phyloP scores from a whole-genome alignment of 768 basidiomycete genomes.

The Postia placenta region DNA sequence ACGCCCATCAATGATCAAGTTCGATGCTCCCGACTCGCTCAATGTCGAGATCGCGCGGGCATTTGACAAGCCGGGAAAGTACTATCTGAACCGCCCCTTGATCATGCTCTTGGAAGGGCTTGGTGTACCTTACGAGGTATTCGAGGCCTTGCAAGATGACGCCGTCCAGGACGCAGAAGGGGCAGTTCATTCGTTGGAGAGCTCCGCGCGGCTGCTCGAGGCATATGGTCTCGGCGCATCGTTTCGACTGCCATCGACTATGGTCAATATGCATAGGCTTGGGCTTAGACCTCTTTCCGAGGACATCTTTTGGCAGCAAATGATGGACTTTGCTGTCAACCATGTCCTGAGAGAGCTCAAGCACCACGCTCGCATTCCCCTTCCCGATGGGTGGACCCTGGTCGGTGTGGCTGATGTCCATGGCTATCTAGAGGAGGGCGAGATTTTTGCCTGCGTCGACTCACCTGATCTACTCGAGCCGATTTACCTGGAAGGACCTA shows the following conservation, averaged over 20 bases:
- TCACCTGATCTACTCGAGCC: constrained; percentile 28
- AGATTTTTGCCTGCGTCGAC: constrained; percentile 60
- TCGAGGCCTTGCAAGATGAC: constrained; percentile 44
- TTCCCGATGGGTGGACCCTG: constrained; percentile 57
- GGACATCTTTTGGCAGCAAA: constrained; percentile 44
- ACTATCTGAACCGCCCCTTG: constrained; percentile 55
- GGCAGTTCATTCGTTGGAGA: constrained; percentile 35
- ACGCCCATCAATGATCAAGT: constrained; percentile 65
- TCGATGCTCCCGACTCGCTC: constrained; percentile 39
- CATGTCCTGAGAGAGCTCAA: constrained; percentile 66
- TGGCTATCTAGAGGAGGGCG: constrained; percentile 39
- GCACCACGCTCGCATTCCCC: constrained; percentile 57
- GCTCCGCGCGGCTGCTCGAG: constrained; percentile 47
- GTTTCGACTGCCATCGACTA: constrained; percentile 47
- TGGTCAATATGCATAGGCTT: constrained; percentile 45
- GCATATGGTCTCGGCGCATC: constrained; percentile 51
- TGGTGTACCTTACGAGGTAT: constrained; percentile 48
- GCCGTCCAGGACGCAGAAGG: constrained; percentile 44
- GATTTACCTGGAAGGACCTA: constrained; percentile 46
- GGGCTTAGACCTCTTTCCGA: constrained; percentile 29
- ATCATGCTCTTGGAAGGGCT: constrained; percentile 61
- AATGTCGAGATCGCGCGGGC: constrained; percentile 59
- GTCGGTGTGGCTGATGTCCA: constrained; percentile 71
- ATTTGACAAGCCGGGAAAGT: constrained; percentile 54
- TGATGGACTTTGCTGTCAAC: constrained; percentile 48